Percentiles rank a stretch among this genome's conserved stretches.
phyloP scores from a whole-genome alignment of 495 filamentous ascomycete genomes.

The Usnea hakonensis region DNA sequence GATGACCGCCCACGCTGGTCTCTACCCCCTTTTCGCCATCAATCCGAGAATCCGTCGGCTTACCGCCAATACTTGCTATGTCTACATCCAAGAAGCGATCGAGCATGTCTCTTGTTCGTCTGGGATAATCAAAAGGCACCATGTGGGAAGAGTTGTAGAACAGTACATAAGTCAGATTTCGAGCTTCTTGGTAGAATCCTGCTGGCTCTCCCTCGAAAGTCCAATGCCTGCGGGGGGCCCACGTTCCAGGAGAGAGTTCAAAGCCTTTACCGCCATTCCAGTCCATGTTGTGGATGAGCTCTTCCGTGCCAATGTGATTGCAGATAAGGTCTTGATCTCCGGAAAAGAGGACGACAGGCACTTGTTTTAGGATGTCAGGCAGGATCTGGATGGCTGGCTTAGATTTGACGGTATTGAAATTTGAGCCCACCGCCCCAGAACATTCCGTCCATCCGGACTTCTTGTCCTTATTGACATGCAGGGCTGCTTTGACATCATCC shows the following conservation, averaged over 20 bases:
- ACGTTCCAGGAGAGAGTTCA: slow-evolving; percentile 79
- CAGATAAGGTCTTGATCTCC: slow-evolving; percentile 93
- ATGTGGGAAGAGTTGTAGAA: slow-evolving; percentile 97
- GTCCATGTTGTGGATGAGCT: slow-evolving; percentile 80
- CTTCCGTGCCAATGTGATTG: slow-evolving; percentile 92
- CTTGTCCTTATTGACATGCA: slow-evolving; percentile 78
- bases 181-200: slow-evolving; percentile 86
- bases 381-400: slow-evolving; percentile 65
- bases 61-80: slow-evolving; percentile 81
- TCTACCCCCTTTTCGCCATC: slow-evolving; percentile 84
- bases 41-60: slow-evolving; percentile 74
- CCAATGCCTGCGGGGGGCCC: slow-evolving; percentile 89
- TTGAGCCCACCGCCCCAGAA: slow-evolving; percentile 59
- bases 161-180: slow-evolving; percentile 90
- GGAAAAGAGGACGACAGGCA: slow-evolving; percentile 81
- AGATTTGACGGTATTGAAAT: slow-evolving; percentile 62
- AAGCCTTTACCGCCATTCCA: slow-evolving; percentile 90
- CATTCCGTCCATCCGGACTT: slow-evolving; percentile 89
- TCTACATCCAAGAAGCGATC: slow-evolving; percentile 94
- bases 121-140: slow-evolving; percentile 90
- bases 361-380: slow-evolving; percentile 60
- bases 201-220: slow-evolving; percentile 86
- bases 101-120: slow-evolving; percentile 88
- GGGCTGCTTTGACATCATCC: slow-evolving; percentile 66
- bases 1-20: slow-evolving; percentile 80